Percentiles rank a stretch among this genome's conserved stretches.
These are phyloP conservation scores for Fomitiporia mediterranea DNA, from an alignment of 1,284 basidiomycete genomes.

Conservation along the genomic window DNA sequence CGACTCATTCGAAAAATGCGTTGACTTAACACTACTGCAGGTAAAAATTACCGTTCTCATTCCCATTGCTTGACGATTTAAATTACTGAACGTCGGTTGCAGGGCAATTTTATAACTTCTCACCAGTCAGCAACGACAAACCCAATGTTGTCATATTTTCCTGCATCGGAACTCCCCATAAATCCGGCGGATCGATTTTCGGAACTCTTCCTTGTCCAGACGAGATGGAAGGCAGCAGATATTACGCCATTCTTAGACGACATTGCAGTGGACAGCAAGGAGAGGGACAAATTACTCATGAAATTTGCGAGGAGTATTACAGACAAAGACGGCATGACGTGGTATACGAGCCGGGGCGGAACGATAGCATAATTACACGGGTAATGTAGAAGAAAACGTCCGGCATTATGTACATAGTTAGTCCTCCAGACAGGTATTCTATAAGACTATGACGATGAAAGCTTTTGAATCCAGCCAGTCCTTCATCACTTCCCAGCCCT, in stretches of 20 bases:
- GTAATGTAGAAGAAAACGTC: constrained; percentile 34
- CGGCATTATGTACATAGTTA: too few relatives aligned
- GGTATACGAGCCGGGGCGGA: constrained; percentile 60
- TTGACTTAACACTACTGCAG: constrained; percentile 57
- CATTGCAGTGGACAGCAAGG: constrained; percentile 77
- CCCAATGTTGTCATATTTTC: constrained; percentile 57
- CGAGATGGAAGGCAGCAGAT: constrained; percentile 75
- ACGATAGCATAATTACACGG: constrained; percentile 6
- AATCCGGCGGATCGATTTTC: constrained; percentile 75
- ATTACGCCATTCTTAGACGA: constrained; percentile 78
- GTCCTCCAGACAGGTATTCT: background rate
- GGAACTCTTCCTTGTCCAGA: constrained; percentile 76
- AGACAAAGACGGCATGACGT: constrained; percentile 54
- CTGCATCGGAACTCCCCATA: constrained; percentile 64
- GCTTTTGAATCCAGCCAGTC: background rate
- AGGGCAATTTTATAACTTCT: constrained; percentile 71
- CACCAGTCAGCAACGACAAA: constrained; percentile 28
- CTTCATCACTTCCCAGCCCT: constrained; percentile 24
- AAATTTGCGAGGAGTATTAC: constrained; percentile 81
- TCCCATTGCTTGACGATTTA: constrained; percentile 8
- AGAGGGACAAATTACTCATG: constrained; percentile 78
- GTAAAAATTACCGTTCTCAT: constrained; percentile 41
- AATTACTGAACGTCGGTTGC: background rate
- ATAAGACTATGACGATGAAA: background rate
- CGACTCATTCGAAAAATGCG: constrained; percentile 60